Conservation (phyloP, 768 basidiomycete species). For the Lactifluus pinguis region DNA sequence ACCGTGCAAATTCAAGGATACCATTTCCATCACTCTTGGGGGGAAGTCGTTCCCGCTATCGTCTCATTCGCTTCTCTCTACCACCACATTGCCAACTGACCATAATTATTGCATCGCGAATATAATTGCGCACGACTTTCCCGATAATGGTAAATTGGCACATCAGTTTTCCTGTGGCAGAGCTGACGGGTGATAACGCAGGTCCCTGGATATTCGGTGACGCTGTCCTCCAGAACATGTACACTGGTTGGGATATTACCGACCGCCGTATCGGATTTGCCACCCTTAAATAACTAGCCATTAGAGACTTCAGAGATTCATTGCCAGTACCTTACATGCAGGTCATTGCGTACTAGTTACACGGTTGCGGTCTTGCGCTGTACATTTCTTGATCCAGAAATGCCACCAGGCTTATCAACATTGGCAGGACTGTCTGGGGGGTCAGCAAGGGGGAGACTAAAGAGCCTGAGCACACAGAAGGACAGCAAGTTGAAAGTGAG, state of each 20-base stretch:
- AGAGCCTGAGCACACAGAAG: background rate
- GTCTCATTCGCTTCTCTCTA: background rate
- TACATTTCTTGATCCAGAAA: background rate
- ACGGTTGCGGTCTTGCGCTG: too few relatives aligned
- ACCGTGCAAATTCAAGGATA: background rate
- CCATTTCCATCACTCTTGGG: background rate
- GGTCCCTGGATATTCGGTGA: background rate
- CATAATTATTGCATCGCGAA: too few relatives aligned
- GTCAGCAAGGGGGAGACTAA: slow-evolving; percentile 26
- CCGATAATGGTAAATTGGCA: too few relatives aligned
- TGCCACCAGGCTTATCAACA: background rate
- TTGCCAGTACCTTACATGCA: too few relatives aligned
- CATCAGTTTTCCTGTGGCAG: background rate
- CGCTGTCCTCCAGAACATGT: background rate
- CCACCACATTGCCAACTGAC: too few relatives aligned
- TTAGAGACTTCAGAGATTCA: too few relatives aligned
- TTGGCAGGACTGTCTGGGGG: slow-evolving; percentile 40
- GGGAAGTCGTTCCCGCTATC: background rate
- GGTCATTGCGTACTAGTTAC: too few relatives aligned
- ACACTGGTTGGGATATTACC: background rate
- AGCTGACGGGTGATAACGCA: background rate
- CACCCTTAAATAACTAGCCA: background rate
- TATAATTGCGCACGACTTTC: too few relatives aligned
- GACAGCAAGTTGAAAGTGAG: background rate
- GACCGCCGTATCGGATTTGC: background rate